These are phyloP conservation scores for Mycena rebaudengoi DNA, from an alignment of 768 basidiomycete species.

Conservation along the genomic window DNA sequence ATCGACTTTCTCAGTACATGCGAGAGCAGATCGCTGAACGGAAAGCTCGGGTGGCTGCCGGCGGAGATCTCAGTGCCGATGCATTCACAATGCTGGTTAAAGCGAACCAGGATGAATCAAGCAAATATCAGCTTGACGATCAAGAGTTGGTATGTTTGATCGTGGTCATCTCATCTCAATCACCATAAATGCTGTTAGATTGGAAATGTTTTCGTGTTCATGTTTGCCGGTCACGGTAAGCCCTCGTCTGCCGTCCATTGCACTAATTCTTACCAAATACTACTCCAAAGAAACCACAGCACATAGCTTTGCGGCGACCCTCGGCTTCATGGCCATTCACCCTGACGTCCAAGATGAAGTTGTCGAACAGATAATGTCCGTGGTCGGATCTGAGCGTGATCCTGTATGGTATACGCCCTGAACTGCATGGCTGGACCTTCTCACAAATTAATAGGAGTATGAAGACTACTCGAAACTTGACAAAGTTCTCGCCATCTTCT, in stretches of 20 bases:
- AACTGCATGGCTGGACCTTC: neutral
- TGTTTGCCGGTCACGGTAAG: slow-evolving; percentile 68
- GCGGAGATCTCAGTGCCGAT: slow-evolving; percentile 32
- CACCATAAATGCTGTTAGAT: slow-evolving; percentile 40
- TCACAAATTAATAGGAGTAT: slow-evolving; percentile 15
- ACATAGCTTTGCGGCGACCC: slow-evolving; percentile 53
- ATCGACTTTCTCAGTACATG: slow-evolving; percentile 48
- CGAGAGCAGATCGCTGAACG: slow-evolving; percentile 43
- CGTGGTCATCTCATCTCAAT: neutral
- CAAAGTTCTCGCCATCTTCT: slow-evolving; percentile 39
- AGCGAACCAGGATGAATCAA: slow-evolving; percentile 53
- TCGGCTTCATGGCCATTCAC: slow-evolving; percentile 55
- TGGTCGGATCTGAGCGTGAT: slow-evolving; percentile 45
- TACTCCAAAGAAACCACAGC: slow-evolving; percentile 56
- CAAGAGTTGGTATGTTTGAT: slow-evolving; percentile 45
- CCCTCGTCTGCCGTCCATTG: neutral
- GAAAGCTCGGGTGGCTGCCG: slow-evolving; percentile 37
- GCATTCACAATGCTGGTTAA: slow-evolving; percentile 54
- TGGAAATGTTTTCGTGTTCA: slow-evolving; percentile 59
- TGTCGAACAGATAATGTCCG: slow-evolving; percentile 50
- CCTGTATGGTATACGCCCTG: slow-evolving; percentile 32
- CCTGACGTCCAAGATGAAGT: slow-evolving; percentile 58
- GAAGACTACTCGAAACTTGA: slow-evolving; percentile 31
- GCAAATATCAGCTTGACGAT: slow-evolving; percentile 50
- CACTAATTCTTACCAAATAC: neutral